Evolutionary conservation across 306 rosid genomes (phyloP).

Genomic region (Lablab purpureus): DNA sequence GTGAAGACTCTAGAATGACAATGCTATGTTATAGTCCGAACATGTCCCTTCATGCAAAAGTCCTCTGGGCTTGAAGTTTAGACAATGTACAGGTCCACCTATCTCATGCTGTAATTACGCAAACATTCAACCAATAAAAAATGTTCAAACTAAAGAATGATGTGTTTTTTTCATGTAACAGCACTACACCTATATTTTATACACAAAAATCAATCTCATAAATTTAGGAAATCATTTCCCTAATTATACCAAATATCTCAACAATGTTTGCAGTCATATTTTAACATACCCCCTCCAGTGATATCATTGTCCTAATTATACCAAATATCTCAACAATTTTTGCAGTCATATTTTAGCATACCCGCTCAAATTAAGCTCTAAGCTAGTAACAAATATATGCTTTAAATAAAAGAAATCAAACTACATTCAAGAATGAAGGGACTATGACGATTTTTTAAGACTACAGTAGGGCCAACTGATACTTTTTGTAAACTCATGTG

Average conservation of each 20-base stretch:
- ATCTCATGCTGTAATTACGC: neutral
- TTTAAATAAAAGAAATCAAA: neutral
- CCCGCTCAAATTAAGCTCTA: neutral
- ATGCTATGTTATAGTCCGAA: neutral
- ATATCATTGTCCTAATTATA: neutral
- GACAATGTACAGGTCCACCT: neutral
- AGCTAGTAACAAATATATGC: neutral
- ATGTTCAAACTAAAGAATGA: neutral
- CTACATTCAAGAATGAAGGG: neutral
- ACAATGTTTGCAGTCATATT: neutral
- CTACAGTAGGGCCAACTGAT: neutral
- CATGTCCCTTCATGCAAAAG: neutral
- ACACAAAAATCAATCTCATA: slow-evolving; percentile 3
- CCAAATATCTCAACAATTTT: neutral
- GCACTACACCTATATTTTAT: neutral
- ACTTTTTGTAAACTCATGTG: neutral
- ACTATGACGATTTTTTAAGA: neutral
- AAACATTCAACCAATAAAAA: neutral
- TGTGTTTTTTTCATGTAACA: neutral
- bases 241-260: neutral
- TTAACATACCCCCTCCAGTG: neutral
- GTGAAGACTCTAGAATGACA: neutral
- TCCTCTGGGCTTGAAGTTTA: neutral
- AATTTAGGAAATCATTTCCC: neutral
- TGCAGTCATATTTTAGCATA: neutral